These are phyloP conservation scores for Cocos nucifera DNA, from an alignment of 176 grass and related monocot genomes.

Conservation along the genomic window DNA sequence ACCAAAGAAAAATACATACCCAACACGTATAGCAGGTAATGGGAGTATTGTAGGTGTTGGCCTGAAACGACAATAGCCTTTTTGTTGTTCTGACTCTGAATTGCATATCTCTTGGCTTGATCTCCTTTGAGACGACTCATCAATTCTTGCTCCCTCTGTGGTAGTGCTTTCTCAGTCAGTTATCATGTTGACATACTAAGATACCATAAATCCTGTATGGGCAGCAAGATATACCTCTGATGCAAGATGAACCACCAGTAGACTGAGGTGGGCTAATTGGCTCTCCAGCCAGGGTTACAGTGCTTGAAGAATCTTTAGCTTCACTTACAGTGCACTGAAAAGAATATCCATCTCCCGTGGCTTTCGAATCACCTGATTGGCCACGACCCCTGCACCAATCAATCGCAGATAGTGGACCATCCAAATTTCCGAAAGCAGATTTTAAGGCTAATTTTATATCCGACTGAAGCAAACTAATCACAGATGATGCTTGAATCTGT, in stretches of 20 bases:
- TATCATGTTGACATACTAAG: conserved; percentile 18
- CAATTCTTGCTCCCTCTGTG: conserved; percentile 38
- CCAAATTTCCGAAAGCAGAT: conserved; percentile 75
- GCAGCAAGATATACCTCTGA: conserved; percentile 45
- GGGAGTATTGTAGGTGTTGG: conserved; percentile 65
- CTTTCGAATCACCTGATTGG: conserved; percentile 34
- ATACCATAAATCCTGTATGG: not conserved
- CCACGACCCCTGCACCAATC: conserved; percentile 92
- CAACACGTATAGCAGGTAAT: conserved; percentile 79
- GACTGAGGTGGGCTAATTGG: conserved; percentile 64
- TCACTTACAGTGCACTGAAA: conserved; percentile 56
- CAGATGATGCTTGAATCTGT: conserved; percentile 71
- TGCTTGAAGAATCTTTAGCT: conserved; percentile 42
- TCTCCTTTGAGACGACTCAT: conserved; percentile 43
- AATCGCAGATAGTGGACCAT: conserved; percentile 78
- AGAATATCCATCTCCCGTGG: conserved; percentile 47
- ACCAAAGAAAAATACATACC: conserved; percentile 40
- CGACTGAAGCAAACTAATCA: conserved; percentile 82
- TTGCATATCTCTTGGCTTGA: conserved; percentile 42
- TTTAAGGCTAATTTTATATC: conserved; percentile 88
- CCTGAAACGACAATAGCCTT: conserved; percentile 55
- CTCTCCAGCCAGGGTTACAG: conserved; percentile 49
- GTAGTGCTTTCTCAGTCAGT: conserved; percentile 26
- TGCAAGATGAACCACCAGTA: conserved; percentile 30
- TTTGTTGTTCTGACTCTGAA: conserved; percentile 64